These are phyloP conservation scores for Oxytropis ochrocephala DNA, from an alignment of 306 rosid genomes.

Conservation along the genomic window DNA sequence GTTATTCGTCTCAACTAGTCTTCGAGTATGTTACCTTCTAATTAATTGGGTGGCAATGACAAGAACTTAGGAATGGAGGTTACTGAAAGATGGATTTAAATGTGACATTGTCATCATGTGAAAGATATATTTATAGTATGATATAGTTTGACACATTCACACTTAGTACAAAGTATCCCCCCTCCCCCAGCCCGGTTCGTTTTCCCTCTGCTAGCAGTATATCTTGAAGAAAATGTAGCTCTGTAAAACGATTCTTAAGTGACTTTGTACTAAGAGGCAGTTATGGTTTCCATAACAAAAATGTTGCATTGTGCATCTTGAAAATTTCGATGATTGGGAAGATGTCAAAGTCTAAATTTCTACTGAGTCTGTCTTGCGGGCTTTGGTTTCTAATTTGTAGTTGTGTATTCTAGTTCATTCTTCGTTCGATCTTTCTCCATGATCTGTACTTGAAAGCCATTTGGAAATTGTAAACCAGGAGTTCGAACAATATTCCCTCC, in stretches of 20 bases:
- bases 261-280: conserved; percentile 23
- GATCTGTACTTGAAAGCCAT: conserved; percentile 63
- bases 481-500: conserved; percentile 76
- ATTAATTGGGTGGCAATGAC: background rate
- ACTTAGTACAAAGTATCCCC: conserved; percentile 15
- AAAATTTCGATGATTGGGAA: conserved; percentile 21
- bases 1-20: background rate
- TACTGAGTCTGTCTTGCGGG: background rate
- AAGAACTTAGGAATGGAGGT: conserved; percentile 5
- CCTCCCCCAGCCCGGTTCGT: background rate
- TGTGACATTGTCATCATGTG: background rate
- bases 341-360: conserved; percentile 9
- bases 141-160: conserved; percentile 25
- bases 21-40: background rate
- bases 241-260: conserved; percentile 4
- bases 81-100: background rate
- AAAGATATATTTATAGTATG: background rate
- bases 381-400: conserved; percentile 19
- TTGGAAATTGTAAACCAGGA: conserved; percentile 77
- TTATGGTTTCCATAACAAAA: conserved; percentile 8
- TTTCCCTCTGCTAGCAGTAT: background rate
- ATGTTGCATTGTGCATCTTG: conserved; percentile 16
- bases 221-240: conserved; percentile 6
- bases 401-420: conserved; percentile 5
- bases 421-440: conserved; percentile 34